Percentiles rank a stretch among this genome's conserved stretches.
These are phyloP conservation scores for Auriscalpium orientale DNA, from an alignment of 768 basidiomycete genomes.

Conservation along the genomic window DNA sequence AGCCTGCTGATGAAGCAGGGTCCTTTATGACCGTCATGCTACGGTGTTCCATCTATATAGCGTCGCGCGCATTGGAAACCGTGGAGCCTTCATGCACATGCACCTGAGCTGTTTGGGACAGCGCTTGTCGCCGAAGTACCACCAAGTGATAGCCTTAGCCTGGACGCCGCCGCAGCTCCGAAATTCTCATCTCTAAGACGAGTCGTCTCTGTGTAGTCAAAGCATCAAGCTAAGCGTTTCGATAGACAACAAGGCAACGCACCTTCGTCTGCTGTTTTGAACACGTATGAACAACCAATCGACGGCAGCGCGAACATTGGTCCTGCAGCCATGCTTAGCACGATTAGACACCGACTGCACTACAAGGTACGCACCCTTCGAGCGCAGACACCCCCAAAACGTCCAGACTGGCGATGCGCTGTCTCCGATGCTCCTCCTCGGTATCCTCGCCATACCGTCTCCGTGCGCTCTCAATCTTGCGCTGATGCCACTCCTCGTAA, in stretches of 20 bases:
- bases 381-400: conserved; percentile 85
- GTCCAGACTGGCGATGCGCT: conserved; percentile 43
- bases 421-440: conserved; percentile 22
- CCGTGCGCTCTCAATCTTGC: conserved; percentile 62
- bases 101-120: no score
- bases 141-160: no score
- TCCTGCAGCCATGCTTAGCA: conserved; percentile 35
- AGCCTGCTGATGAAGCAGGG: conserved; percentile 20
- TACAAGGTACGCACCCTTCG: conserved; percentile 58
- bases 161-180: no score
- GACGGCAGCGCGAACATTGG: conserved; percentile 82
- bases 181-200: not conserved
- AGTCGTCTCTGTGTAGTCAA: conserved; percentile 4
- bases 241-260: not conserved
- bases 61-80: no score
- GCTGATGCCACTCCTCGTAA: conserved; percentile 82
- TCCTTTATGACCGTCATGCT: not conserved
- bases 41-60: not conserved
- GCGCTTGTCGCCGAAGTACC: no score
- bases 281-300: conserved; percentile 94
- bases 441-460: conserved; percentile 33
- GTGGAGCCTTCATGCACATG: no score
- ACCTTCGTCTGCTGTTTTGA: conserved; percentile 76
- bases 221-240: no score
- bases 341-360: not conserved